phyloP scores from a whole-genome alignment of 192 early-diverging fungal genomes.

The Coemansia sp. region DNA sequence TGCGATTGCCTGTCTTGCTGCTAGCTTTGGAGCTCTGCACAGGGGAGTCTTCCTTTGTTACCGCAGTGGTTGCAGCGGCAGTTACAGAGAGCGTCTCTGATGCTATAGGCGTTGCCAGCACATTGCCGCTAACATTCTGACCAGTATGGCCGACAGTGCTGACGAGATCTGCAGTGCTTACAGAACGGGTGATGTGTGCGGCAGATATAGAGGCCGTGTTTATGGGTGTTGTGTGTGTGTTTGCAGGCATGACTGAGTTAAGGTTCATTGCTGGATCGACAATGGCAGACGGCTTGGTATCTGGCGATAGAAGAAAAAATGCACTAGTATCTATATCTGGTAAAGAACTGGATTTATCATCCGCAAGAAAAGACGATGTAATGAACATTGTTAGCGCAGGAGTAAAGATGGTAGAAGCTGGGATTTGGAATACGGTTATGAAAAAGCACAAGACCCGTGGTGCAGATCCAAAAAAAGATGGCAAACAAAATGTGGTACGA shows the following conservation, averaged over 20 bases:
- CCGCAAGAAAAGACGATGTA: slow-evolving; percentile 12
- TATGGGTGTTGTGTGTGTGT: not conserved
- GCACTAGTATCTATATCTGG: slow-evolving; percentile 4
- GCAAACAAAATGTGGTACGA: not conserved
- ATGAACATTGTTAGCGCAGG: slow-evolving; percentile 15
- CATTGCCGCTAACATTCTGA: not conserved
- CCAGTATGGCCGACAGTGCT: not conserved
- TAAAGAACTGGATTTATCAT: not conserved
- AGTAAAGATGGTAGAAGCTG: not conserved
- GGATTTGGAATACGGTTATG: not conserved
- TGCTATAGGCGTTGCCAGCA: slow-evolving; percentile 4
- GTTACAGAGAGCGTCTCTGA: slow-evolving; percentile 6
- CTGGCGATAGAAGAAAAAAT: slow-evolving; percentile 3
- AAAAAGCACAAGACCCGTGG: not conserved
- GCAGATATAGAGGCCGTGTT: not conserved
- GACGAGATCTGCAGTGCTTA: not conserved
- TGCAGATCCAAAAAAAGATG: not conserved
- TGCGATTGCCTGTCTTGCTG: slow-evolving; percentile 43
- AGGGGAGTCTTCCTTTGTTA: not conserved
- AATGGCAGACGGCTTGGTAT: not conserved
- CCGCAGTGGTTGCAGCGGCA: not conserved
- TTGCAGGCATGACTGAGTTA: slow-evolving; percentile 4
- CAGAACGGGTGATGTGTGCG: not conserved
- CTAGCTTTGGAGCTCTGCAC: slow-evolving; percentile 12
- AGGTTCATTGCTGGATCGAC: slow-evolving; percentile 9